phyloP scores from a whole-genome alignment of 192 early-diverging fungal species.

The Coemansia sp. region DNA sequence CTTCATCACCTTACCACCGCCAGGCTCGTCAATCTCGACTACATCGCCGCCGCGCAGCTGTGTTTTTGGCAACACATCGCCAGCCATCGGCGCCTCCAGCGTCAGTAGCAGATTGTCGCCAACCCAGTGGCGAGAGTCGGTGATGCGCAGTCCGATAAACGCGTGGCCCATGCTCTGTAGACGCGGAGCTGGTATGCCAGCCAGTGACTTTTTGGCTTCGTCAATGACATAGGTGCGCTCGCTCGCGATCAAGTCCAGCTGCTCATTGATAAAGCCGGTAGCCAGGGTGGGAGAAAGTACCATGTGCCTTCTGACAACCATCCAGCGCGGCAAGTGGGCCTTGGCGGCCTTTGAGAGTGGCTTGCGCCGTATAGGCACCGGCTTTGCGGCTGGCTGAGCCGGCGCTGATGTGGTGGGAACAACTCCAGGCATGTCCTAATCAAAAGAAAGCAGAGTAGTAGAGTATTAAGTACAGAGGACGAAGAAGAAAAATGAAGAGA shows the following conservation, averaged over 20 bases:
- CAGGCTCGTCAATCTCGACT: neutral
- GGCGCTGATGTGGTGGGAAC: neutral
- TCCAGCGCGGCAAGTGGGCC: neutral
- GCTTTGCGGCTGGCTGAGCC: neutral
- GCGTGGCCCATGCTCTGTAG: slow-evolving; percentile 3
- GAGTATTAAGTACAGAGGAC: neutral
- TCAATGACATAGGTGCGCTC: neutral
- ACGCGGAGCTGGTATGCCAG: neutral
- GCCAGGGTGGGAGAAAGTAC: neutral
- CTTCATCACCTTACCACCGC: neutral
- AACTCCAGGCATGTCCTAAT: neutral
- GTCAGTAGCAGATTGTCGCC: neutral
- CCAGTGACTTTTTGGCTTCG: neutral
- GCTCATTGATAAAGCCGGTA: neutral
- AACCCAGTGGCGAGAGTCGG: neutral
- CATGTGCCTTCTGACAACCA: neutral
- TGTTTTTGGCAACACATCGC: neutral
- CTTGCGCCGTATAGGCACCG: slow-evolving; percentile 3
- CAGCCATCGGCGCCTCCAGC: neutral
- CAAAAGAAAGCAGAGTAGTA: neutral
- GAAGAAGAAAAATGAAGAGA: neutral
- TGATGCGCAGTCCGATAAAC: neutral
- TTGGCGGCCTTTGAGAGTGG: neutral
- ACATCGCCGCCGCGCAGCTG: neutral
- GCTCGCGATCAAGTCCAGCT: neutral